phyloP scores from a whole-genome alignment of 2,329 filamentous ascomycete genomes.

The Colletotrichum melonis region DNA sequence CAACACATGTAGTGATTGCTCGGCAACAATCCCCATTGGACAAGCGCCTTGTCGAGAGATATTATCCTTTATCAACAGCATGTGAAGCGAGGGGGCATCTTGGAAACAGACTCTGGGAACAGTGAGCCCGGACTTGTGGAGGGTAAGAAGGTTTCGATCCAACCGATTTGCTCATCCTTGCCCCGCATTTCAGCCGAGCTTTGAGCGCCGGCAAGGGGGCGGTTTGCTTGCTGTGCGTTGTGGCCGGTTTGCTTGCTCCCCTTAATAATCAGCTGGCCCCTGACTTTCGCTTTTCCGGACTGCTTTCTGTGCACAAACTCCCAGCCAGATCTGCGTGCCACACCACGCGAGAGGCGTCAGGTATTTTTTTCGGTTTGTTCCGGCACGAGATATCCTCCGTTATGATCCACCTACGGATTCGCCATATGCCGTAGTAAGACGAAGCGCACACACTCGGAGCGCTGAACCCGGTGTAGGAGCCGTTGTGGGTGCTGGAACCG shows the following conservation, averaged over 20 bases:
- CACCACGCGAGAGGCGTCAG: neutral
- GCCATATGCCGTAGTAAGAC: neutral
- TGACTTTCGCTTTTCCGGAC: conserved; percentile 19
- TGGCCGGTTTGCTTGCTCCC: neutral
- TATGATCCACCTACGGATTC: neutral
- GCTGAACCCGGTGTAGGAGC: neutral
- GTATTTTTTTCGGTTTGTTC: neutral
- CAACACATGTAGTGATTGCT: neutral
- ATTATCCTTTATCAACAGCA: neutral
- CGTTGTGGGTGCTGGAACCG: conserved; percentile 2
- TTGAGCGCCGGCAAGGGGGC: neutral
- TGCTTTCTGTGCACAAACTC: neutral
- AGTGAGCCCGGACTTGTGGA: conserved; percentile 18
- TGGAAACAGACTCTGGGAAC: neutral
- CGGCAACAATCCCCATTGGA: conserved; percentile 11
- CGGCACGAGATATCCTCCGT: neutral
- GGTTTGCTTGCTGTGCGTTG: neutral
- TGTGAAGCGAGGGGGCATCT: conserved; percentile 5
- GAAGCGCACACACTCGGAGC: neutral
- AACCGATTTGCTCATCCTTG: neutral
- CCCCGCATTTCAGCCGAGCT: neutral
- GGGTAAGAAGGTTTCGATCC: neutral
- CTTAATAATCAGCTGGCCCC: conserved; percentile 8
- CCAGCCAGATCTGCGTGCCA: neutral
- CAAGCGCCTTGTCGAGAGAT: neutral